These are phyloP conservation scores for Zarea fungicola DNA, from an alignment of 2,329 filamentous ascomycete species.

Conservation along the genomic window DNA sequence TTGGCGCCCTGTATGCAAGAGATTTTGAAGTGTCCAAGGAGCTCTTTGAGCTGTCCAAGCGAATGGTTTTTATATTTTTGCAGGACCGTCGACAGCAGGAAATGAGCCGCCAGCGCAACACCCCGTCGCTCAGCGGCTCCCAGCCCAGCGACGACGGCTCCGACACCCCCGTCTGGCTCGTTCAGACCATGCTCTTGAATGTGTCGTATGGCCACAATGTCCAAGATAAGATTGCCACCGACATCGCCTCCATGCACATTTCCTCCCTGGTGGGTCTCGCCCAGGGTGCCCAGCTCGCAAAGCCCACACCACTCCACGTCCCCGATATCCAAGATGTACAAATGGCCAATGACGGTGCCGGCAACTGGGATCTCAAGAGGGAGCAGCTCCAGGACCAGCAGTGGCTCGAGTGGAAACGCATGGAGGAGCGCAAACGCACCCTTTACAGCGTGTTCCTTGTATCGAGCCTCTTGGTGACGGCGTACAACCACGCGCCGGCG, in stretches of 20 bases:
- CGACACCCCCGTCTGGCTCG: conserved; percentile 85
- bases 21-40: conserved; percentile 76
- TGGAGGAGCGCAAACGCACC: conserved; percentile 88
- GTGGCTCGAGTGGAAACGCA: conserved; percentile 84
- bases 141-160: conserved; percentile 54
- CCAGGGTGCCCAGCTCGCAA: conserved; percentile 71
- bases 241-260: conserved; percentile 89
- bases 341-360: conserved; percentile 49
- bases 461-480: conserved; percentile 83
- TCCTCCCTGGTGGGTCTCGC: conserved; percentile 87
- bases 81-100: conserved; percentile 87
- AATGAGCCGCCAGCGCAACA: conserved; percentile 54
- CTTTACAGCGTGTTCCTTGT: conserved; percentile 87
- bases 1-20: conserved; percentile 78
- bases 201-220: conserved; percentile 95
- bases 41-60: conserved; percentile 88
- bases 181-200: conserved; percentile 94
- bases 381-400: conserved; percentile 56
- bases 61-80: conserved; percentile 88
- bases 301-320: conserved; percentile 40
- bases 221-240: conserved; percentile 82
- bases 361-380: conserved; percentile 40
- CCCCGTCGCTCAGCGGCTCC: conserved; percentile 40
- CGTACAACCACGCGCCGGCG: conserved; percentile 87
- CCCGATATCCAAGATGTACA: conserved; percentile 49